Conservation (phyloP, 768 basidiomycete species). For the Cystobasidiopsis lactophilus region DNA sequence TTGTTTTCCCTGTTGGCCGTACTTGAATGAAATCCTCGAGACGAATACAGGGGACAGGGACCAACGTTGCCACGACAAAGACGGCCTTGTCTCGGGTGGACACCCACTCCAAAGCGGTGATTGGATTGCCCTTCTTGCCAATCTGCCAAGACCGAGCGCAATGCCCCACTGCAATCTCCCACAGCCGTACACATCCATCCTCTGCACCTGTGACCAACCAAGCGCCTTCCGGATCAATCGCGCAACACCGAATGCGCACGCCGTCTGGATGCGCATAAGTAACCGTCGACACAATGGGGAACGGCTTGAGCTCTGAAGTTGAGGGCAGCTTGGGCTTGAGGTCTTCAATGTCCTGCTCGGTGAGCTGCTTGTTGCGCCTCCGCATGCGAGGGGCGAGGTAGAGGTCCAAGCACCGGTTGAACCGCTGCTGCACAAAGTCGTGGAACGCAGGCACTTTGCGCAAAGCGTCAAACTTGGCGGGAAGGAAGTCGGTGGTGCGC, state of each 20-base stretch:
- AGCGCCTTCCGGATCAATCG: slow-evolving; percentile 63
- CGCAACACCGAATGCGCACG: slow-evolving; percentile 48
- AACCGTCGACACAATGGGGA: slow-evolving; percentile 68
- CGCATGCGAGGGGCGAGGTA: slow-evolving; percentile 89
- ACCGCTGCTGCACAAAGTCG: slow-evolving; percentile 77
- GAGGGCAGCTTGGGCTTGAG: slow-evolving; percentile 86
- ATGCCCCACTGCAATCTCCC: slow-evolving; percentile 76
- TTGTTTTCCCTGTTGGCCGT: slow-evolving; percentile 42
- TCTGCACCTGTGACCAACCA: slow-evolving; percentile 90
- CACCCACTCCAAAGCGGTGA: slow-evolving; percentile 81
- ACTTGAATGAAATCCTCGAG: neutral
- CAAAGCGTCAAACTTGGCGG: slow-evolving; percentile 60
- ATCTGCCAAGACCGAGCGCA: slow-evolving; percentile 75
- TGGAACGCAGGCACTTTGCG: slow-evolving; percentile 81
- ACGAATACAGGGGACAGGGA: neutral
- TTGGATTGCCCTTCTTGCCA: slow-evolving; percentile 33
- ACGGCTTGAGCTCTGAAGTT: slow-evolving; percentile 72
- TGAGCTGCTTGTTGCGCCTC: slow-evolving; percentile 45
- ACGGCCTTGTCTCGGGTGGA: slow-evolving; percentile 34
- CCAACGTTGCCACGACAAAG: slow-evolving; percentile 18
- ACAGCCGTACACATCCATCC: slow-evolving; percentile 58
- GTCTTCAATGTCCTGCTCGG: slow-evolving; percentile 62
- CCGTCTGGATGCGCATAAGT: slow-evolving; percentile 41
- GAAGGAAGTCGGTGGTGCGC: slow-evolving; percentile 67
- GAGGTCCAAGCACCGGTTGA: slow-evolving; percentile 78